Evolutionary conservation across 768 basidiomycete species (phyloP), one percentile per base, ranked within the genome.

Genomic region (Macrolepiota dolichaula): DNA sequence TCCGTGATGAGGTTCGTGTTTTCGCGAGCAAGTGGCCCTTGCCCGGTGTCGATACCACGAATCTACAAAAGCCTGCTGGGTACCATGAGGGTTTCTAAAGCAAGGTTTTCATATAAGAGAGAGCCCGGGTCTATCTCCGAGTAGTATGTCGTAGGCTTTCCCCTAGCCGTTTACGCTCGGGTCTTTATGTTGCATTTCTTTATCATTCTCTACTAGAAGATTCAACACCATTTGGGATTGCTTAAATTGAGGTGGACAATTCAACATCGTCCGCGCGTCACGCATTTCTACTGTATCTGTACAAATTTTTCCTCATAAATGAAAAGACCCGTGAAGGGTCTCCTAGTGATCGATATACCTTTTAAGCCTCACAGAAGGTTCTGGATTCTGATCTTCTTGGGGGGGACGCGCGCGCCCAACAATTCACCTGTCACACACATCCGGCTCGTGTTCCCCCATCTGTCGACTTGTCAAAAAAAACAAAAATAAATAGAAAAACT

Each of bases 1-100:
- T 99, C 62, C 80, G 86, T 55, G 78, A 83, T 51, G 96, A 98
- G 68, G 97, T 99, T 49, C 75, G 79, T 57, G 77, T 63, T 57
- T 99, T 98, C 69, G 94, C 96, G 15, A 83, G 78, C 68, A 81
- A 81, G 76, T 99, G 91, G 92, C 97, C 97, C 1, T 78, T 99
- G 13, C 97, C 97, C 53, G 97, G 97, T 74, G 87, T 93, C 19
- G 80, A 85, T 64, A 77, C 78, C 9, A 56, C 72, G 5, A 74
- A 69, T 36, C 67, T 85, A 61, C 67, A 73, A 65, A 82, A 85
- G 70, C 90, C 90, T 49, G 82, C 78, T 40, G 91, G 90, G 25
- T 75, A 89, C 59, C 76, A 84, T 64, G 84, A 86, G 67, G 83
- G 85, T 61, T 76, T 62, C 40, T 64, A 54, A n/a, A 40, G 49